Percentiles rank a stretch among this genome's conserved stretches.
Conservation (phyloP, 2,329 filamentous ascomycete species). For the Aureobasidium sp. region DNA sequence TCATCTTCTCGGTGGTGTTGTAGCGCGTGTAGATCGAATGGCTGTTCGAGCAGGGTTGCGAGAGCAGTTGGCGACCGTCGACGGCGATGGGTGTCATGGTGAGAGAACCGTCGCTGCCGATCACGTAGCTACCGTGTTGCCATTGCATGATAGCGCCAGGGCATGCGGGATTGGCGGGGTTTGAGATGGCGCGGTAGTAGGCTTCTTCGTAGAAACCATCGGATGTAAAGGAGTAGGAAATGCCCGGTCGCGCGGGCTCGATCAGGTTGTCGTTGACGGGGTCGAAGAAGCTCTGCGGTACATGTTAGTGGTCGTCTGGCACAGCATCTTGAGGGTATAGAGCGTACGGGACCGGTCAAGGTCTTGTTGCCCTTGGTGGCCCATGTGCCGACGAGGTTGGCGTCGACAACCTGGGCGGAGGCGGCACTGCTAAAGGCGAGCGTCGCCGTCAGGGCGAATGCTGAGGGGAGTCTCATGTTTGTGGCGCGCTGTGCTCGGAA, state of each 20-base stretch:
- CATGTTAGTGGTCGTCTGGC: background rate
- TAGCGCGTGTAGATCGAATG: slow-evolving; percentile 57
- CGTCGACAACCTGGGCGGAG: slow-evolving; percentile 2
- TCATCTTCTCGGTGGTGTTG: slow-evolving; percentile 56
- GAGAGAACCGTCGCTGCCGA: slow-evolving; percentile 53
- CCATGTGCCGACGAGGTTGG: slow-evolving; percentile 61
- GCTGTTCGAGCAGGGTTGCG: slow-evolving; percentile 54
- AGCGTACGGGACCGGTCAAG: slow-evolving; percentile 59
- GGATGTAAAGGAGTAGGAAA: slow-evolving; percentile 66
- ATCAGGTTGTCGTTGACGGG: slow-evolving; percentile 57
- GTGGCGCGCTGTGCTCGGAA: background rate
- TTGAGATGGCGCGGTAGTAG: slow-evolving; percentile 61
- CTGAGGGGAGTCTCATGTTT: slow-evolving; percentile 14
- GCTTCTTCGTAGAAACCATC: slow-evolving; percentile 64
- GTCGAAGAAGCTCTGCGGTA: slow-evolving; percentile 59
- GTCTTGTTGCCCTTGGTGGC: slow-evolving; percentile 63
- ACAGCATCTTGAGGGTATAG: background rate
- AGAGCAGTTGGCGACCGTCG: slow-evolving; percentile 62
- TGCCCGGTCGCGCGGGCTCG: slow-evolving; percentile 60
- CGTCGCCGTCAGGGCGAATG: slow-evolving; percentile 10
- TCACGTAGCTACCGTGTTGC: slow-evolving; percentile 60
- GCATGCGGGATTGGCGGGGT: slow-evolving; percentile 48
- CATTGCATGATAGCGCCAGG: slow-evolving; percentile 62
- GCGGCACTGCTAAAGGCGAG: slow-evolving; percentile 10
- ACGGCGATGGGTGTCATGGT: slow-evolving; percentile 53